A percentile compares a stretch with the other conserved stretches of the same genome.
Conservation (phyloP, 2,329 filamentous ascomycete species). For the Leptographium flavum region DNA sequence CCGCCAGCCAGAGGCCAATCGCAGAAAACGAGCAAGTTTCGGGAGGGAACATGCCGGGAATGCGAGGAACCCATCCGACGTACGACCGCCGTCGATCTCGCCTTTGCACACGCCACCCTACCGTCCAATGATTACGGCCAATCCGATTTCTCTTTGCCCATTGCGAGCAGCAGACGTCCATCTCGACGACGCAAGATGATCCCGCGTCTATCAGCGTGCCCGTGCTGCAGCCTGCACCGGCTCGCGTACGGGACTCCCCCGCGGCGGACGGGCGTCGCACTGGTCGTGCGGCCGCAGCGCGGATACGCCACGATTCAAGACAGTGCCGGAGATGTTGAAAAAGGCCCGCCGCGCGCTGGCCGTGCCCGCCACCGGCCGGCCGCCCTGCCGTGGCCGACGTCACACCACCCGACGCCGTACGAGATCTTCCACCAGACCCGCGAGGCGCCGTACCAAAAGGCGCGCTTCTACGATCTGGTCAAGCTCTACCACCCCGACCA, state of each 20-base stretch:
- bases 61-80: too few species aligned
- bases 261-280: not conserved
- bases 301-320: too few species aligned
- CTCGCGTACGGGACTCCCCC: not conserved
- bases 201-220: not conserved
- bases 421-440: constrained; percentile 56
- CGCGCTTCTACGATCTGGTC: constrained; percentile 76
- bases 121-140: too few species aligned
- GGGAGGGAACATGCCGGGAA: too few species aligned
- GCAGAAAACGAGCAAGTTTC: too few species aligned
- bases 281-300: not conserved
- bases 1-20: too few species aligned
- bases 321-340: too few species aligned
- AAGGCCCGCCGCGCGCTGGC: too few species aligned
- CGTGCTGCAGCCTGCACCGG: not conserved
- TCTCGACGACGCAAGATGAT: not conserved
- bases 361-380: not conserved
- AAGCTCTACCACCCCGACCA: constrained; percentile 93
- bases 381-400: constrained; percentile 28
- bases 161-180: too few species aligned
- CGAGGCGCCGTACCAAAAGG: constrained; percentile 62
- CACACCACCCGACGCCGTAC: constrained; percentile 61
- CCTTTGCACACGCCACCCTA: too few species aligned
- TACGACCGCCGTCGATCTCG: too few species aligned
- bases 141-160: too few species aligned